Conservation (phyloP, 179 eudicot species). For the Pouteria campechiana region DNA sequence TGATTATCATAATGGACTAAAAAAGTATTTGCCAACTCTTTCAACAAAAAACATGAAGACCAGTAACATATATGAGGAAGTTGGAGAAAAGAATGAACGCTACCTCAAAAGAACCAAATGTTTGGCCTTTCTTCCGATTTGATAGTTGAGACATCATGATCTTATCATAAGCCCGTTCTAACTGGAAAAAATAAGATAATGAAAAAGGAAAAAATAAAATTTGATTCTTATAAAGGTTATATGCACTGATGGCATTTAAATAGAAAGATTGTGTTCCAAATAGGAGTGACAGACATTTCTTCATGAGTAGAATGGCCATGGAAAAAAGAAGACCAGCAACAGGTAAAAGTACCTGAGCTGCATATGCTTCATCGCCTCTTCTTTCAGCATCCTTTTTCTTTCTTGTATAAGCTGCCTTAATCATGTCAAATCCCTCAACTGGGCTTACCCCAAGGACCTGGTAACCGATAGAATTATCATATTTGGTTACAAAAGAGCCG, state of each 20-base stretch:
- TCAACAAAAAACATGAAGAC: too few species aligned
- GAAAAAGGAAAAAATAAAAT: too few species aligned
- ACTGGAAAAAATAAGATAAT: constrained; percentile 29
- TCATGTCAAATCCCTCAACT: constrained; percentile 67
- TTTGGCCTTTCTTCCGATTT: constrained; percentile 83
- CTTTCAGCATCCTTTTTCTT: constrained; percentile 83
- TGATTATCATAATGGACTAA: too few species aligned
- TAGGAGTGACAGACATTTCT: too few species aligned
- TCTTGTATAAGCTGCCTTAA: constrained; percentile 61
- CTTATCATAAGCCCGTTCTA: constrained; percentile 88
- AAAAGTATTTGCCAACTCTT: too few species aligned
- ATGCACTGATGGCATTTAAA: neutral
- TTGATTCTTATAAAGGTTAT: neutral
- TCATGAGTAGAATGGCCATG: neutral
- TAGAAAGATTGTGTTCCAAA: neutral
- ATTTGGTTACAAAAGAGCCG: neutral
- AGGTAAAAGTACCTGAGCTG: constrained; percentile 33
- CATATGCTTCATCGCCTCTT: constrained; percentile 73
- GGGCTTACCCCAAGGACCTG: constrained; percentile 89
- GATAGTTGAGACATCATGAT: constrained; percentile 82
- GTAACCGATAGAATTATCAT: neutral
- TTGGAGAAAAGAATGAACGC: neutral
- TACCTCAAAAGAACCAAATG: constrained; percentile 78
- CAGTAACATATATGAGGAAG: too few species aligned
- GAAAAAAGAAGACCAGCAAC: neutral